Base-by-base conservation (phyloP, 2,329 filamentous ascomycete species). In the Laburnicola sp. region DNA sequence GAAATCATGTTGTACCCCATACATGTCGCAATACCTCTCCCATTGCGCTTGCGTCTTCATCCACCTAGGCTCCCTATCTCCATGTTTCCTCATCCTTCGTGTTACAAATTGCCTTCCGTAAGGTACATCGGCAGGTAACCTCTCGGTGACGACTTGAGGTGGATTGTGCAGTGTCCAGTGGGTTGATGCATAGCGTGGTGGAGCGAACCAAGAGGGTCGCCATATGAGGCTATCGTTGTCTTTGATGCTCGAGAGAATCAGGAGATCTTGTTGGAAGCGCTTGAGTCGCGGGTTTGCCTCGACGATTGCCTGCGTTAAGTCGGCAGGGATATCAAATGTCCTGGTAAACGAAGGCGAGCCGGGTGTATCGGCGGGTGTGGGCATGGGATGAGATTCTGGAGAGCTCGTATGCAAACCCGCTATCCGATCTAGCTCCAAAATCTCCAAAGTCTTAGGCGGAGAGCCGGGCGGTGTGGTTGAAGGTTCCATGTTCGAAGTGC, bases 131-230 rank as follows among this genome's bases (percentile, higher is more conserved):
- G 31, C 28, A 0, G 61, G 60, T 1, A 69, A 45, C 2, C 36
- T 45, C 26, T 66, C 62, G 2, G 64, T 67, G 16, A 69, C 62
- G 8, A 69, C 62, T 22, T 68, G 53, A 1, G 65, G 66, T 3
- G 68, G 66, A 30, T 65, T 69, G 21, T 66, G 60, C 16, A 69
- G 47, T 1, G 63, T 65, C 68, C 68, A 71, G 35, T 55, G 50
- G 0, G n/a, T 11, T 1, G 39, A 22, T 26, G 40, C 22, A 5
- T 34, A 49, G 1, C 9, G 22, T 1, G 23, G 44, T 22, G 57
- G 36, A 0, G 42, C 7, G 51, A 69, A 69, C 68, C 66, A 71
- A 1, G 55, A 45, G 0, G 68, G 68, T 9, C 63, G 64, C 64
- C 64, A 70, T 41, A 56, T 56, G 3, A 70, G 54, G 4, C 61